Conservation (phyloP, 345 rosid species). For the Raphanus sativus region DNA sequence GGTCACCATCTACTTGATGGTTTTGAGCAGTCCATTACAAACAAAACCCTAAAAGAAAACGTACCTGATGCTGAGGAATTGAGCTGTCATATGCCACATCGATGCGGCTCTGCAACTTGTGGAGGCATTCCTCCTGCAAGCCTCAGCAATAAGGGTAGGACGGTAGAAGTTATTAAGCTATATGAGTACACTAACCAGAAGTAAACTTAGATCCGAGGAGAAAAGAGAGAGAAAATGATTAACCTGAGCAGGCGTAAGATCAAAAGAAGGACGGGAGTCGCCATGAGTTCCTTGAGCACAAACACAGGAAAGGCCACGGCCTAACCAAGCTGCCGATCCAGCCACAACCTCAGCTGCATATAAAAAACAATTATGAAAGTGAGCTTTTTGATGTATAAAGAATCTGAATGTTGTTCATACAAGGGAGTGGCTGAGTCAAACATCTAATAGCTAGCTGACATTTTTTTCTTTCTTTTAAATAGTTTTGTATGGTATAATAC, state of each 20-base stretch:
- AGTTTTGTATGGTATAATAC: neutral
- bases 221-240: neutral
- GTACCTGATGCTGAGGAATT: conserved; percentile 76
- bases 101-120: conserved; percentile 76
- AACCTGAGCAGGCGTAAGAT: conserved; percentile 92
- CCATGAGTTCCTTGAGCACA: conserved; percentile 91
- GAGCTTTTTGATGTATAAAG: neutral
- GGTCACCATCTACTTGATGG: neutral
- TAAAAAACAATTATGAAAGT: conserved; percentile 36
- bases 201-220: conserved; percentile 6
- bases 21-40: neutral
- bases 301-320: conserved; percentile 97
- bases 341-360: conserved; percentile 91
- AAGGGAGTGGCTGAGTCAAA: conserved; percentile 20
- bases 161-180: neutral
- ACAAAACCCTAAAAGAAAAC: neutral
- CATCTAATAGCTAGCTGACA: conserved; percentile 7
- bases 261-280: conserved; percentile 95
- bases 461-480: neutral
- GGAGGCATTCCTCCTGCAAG: conserved; percentile 87
- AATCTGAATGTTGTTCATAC: neutral
- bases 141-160: neutral
- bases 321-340: conserved; percentile 99
- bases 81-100: conserved; percentile 93
- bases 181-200: neutral